Evolutionary conservation across 1,284 basidiomycete species (phyloP).

Genomic region (Rhodotorula sp.): DNA sequence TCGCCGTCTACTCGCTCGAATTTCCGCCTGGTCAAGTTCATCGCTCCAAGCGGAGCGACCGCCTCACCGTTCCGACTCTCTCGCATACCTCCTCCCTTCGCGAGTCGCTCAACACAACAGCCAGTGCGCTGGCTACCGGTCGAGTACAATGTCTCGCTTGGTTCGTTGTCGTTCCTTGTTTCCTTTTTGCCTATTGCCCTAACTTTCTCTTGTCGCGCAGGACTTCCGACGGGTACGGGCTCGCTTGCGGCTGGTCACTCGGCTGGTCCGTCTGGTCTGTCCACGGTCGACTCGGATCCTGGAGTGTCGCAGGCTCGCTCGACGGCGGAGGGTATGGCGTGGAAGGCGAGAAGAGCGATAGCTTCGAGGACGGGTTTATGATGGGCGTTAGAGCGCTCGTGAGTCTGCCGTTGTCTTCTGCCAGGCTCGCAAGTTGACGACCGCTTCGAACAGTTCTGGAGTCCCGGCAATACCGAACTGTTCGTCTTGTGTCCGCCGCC

Average conservation of each 20-base stretch:
- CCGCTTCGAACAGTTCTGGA: background rate
- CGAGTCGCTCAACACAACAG: constrained; percentile 47
- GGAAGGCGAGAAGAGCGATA: constrained; percentile 48
- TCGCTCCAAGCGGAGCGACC: background rate
- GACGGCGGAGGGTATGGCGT: constrained; percentile 55
- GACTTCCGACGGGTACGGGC: constrained; percentile 91
- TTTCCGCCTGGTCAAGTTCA: background rate
- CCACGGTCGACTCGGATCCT: constrained; percentile 78
- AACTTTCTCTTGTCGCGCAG: background rate
- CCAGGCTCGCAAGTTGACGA: no score
- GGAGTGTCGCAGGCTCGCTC: constrained; percentile 59
- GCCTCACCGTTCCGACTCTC: constrained; percentile 38
- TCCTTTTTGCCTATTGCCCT: background rate
- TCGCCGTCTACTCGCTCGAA: constrained; percentile 42
- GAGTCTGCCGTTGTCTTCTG: no score
- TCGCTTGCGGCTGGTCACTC: constrained; percentile 90
- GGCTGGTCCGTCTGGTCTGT: constrained; percentile 93
- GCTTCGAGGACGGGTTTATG: constrained; percentile 75
- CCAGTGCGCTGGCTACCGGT: constrained; percentile 57
- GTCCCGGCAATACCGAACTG: constrained; percentile 3
- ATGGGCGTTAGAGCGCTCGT: constrained; percentile 58
- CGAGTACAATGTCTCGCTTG: constrained; percentile 76
- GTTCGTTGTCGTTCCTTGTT: constrained; percentile 6
- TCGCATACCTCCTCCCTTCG: constrained; percentile 48
- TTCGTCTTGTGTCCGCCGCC: constrained; percentile 3